Conservation (phyloP, 2,329 filamentous ascomycete genomes). For the Botrytis sinoallii region DNA sequence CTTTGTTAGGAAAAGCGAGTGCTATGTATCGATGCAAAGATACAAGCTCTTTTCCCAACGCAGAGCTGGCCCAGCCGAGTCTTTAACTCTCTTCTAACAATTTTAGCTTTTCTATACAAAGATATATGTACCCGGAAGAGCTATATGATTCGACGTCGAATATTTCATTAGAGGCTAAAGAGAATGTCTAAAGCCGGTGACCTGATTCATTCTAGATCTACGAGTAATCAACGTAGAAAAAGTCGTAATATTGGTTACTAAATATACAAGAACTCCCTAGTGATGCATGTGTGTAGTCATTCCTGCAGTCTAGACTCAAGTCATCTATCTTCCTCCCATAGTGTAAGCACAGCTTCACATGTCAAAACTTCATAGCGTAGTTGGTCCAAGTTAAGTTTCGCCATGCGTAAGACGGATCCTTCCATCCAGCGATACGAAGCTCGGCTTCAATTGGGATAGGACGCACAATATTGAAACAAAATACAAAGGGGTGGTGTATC, state of each 20-base stretch:
- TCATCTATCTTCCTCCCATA: neutral
- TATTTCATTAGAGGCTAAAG: neutral
- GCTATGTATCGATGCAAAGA: neutral
- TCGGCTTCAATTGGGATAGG: neutral
- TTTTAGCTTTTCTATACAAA: neutral
- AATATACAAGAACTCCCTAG: neutral
- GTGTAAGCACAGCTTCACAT: conserved; percentile 2
- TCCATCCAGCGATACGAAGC: neutral
- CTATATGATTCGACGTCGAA: neutral
- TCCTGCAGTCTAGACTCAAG: neutral
- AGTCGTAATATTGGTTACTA: neutral
- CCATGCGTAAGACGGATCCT: neutral
- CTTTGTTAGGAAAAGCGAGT: neutral
- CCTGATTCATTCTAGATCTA: neutral
- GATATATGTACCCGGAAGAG: neutral
- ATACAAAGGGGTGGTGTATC: neutral
- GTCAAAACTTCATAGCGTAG: neutral
- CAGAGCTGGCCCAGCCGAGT: neutral
- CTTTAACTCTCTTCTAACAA: neutral
- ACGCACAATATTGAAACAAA: neutral
- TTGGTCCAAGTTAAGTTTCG: neutral
- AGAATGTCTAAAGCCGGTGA: neutral
- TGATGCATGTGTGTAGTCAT: neutral
- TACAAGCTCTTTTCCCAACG: too few species aligned
- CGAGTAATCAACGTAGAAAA: too few species aligned